Percentiles rank a stretch among this genome's conserved stretches.
Evolutionary conservation across 1,139 yeast species (phyloP).

Genomic region (Nadsonia commutata): DNA sequence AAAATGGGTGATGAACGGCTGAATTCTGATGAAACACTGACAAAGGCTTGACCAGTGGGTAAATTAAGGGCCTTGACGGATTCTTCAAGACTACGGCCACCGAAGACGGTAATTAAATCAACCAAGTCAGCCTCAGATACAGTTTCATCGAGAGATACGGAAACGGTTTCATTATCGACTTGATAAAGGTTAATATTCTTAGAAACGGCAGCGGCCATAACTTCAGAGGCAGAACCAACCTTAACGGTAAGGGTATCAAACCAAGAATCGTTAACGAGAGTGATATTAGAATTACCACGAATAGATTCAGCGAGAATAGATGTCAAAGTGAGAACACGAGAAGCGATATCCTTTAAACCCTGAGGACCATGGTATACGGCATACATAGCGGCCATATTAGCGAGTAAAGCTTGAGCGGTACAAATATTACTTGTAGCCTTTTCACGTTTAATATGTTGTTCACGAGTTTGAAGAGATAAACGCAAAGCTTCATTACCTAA

Average conservation of each 20-base stretch:
- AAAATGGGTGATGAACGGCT: conserved; percentile 41
- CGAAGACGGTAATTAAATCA: conserved; percentile 39
- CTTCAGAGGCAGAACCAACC: conserved; percentile 38
- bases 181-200: conserved; percentile 65
- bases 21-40: conserved; percentile 21
- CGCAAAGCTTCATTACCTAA: conserved; percentile 79
- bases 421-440: conserved; percentile 96
- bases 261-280: conserved; percentile 46
- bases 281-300: conserved; percentile 10
- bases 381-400: conserved; percentile 90
- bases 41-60: conserved; percentile 1
- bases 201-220: conserved; percentile 46
- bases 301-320: conserved; percentile 52
- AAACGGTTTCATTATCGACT: conserved; percentile 46
- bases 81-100: conserved; percentile 11
- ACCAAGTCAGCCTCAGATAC: conserved; percentile 48
- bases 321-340: conserved; percentile 64
- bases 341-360: conserved; percentile 72
- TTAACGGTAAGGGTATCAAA: conserved; percentile 78
- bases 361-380: conserved; percentile 94
- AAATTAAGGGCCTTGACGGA: conserved; percentile 3
- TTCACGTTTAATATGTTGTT: conserved; percentile 93
- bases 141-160: conserved; percentile 79
- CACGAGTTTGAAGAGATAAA: conserved; percentile 92
- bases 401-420: conserved; percentile 92